Percentiles rank a stretch among this genome's conserved stretches.
Evolutionary conservation across 306 rosid species (phyloP).

Genomic region (Prunus dulcis): DNA sequence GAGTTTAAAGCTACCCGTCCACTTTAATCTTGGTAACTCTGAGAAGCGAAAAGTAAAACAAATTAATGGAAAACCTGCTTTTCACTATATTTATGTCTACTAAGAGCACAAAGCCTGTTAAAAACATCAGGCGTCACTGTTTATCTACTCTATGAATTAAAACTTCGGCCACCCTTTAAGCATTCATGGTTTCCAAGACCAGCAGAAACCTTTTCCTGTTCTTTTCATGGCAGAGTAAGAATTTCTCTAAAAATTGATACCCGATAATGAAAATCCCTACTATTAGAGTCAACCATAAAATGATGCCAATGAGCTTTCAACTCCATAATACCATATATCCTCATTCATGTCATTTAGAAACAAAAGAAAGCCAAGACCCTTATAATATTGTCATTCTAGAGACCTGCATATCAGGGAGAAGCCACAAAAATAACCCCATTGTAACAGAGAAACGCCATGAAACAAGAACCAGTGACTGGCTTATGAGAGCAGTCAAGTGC

Average conservation of each 20-base stretch:
- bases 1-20: fast-evolving
- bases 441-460: constrained; percentile 9
- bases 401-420: constrained; percentile 17
- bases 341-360: neutral
- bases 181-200: no score
- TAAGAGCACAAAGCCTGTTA: no score
- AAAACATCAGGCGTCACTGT: no score
- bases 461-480: constrained; percentile 13
- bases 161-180: no score
- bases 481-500: constrained; percentile 21
- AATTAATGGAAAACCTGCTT: no score
- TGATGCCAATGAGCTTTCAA: neutral
- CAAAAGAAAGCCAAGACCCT: neutral
- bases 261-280: neutral
- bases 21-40: fast-evolving
- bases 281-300: neutral
- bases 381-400: neutral
- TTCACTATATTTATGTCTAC: no score
- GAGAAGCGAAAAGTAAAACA: no score
- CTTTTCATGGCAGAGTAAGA: neutral
- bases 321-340: constrained; percentile 10
- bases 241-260: neutral
- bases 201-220: no score
- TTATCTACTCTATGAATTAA: no score
- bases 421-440: constrained; percentile 34